These are phyloP conservation scores for Wickerhamomyces strasburgensis DNA, from an alignment of 805 yeast genomes.

Conservation along the genomic window DNA sequence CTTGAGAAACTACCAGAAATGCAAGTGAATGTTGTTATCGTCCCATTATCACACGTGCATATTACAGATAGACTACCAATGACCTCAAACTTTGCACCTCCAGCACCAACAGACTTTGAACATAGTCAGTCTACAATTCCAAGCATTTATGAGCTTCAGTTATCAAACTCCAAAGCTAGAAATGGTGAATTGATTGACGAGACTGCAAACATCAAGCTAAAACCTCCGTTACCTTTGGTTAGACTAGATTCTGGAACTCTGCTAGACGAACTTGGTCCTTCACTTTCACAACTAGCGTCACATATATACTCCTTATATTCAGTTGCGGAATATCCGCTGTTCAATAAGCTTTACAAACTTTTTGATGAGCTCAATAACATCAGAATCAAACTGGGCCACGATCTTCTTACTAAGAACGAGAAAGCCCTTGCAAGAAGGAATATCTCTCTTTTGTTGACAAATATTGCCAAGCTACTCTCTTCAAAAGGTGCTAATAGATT, in stretches of 20 bases:
- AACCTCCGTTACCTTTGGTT: slow-evolving; percentile 54
- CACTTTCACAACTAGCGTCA: slow-evolving; percentile 51
- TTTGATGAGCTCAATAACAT: slow-evolving; percentile 56
- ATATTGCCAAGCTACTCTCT: slow-evolving; percentile 56
- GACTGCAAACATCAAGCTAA: slow-evolving; percentile 26
- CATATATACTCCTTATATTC: slow-evolving; percentile 70
- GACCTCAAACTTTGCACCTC: slow-evolving; percentile 29
- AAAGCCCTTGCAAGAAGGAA: slow-evolving; percentile 41
- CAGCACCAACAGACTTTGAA: slow-evolving; percentile 25
- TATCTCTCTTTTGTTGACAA: slow-evolving; percentile 48
- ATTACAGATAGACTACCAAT: slow-evolving; percentile 40
- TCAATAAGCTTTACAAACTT: slow-evolving; percentile 46
- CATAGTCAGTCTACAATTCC: slow-evolving; percentile 26
- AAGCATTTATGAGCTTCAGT: slow-evolving; percentile 31
- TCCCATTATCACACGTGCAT: slow-evolving; percentile 55
- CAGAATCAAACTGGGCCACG: slow-evolving; percentile 46
- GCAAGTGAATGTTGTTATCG: slow-evolving; percentile 47
- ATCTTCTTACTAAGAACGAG: slow-evolving; percentile 53
- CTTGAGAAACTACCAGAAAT: slow-evolving; percentile 60
- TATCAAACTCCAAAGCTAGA: slow-evolving; percentile 26
- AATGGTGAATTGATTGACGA: slow-evolving; percentile 24
- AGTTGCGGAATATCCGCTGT: slow-evolving; percentile 61
- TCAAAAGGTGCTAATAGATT: slow-evolving; percentile 35
- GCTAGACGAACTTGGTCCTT: slow-evolving; percentile 52
- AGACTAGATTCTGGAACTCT: slow-evolving; percentile 40